A percentile compares a stretch with the other conserved stretches of the same genome.
These are phyloP conservation scores for Sphagnum fallax DNA, from an alignment of 228 moss, liverwort and hornwort species.

Conservation along the genomic window DNA sequence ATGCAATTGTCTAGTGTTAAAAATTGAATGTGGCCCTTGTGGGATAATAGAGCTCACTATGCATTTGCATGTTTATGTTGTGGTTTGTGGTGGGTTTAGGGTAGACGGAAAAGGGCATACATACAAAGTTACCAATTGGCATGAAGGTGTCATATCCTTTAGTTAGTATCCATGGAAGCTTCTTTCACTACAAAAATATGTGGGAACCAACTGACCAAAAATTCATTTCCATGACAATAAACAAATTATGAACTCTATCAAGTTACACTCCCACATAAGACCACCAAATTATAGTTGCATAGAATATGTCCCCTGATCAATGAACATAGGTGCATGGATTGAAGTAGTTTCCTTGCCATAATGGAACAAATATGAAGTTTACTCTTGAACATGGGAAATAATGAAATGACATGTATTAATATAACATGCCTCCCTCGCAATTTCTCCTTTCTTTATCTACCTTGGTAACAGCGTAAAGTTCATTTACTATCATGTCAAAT, in stretches of 20 bases:
- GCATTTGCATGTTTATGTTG: too few relatives aligned
- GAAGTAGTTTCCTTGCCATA: too few relatives aligned
- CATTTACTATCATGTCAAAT: constrained; percentile 83
- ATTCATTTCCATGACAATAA: neutral
- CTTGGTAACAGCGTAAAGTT: constrained; percentile 71
- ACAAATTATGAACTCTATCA: neutral
- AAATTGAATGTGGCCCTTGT: too few relatives aligned
- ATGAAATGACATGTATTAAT: too few relatives aligned
- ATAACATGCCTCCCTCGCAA: too few relatives aligned
- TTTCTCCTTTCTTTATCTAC: constrained; percentile 9
- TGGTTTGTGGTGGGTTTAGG: too few relatives aligned
- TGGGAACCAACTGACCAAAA: neutral
- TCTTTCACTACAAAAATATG: constrained; percentile 49
- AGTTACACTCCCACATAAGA: neutral
- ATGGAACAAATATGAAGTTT: neutral
- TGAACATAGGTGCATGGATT: too few relatives aligned
- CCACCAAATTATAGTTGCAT: neutral
- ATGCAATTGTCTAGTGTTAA: too few relatives aligned
- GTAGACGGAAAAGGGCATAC: constrained; percentile 20
- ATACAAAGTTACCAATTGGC: constrained; percentile 83
- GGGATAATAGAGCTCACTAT: too few relatives aligned
- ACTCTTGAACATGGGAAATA: neutral
- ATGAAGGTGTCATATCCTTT: constrained; percentile 91
- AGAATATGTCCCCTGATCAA: neutral
- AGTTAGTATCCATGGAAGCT: constrained; percentile 82